These are phyloP conservation scores for Bruguiera hainesii DNA, from an alignment of 441 rosid genomes.

Conservation along the genomic window DNA sequence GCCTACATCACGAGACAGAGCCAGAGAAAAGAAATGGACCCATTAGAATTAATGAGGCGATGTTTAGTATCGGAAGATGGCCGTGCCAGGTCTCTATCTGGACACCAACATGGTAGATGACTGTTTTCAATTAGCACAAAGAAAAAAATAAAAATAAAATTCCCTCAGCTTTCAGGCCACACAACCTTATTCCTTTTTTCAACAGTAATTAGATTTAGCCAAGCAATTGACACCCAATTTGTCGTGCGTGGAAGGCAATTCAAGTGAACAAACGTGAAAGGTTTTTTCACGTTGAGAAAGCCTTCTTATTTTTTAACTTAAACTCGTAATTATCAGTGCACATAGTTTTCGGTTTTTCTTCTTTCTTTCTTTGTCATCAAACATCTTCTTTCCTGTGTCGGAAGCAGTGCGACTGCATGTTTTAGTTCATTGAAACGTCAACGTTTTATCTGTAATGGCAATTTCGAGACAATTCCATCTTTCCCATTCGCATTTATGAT, in stretches of 20 bases:
- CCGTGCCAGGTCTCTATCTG: conserved; percentile 35
- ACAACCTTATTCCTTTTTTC: background rate
- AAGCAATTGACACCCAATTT: too few relatives aligned
- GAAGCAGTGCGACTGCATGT: background rate
- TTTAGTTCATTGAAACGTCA: background rate
- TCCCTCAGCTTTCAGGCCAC: background rate
- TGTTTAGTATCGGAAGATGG: conserved; percentile 16
- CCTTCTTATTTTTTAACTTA: too few relatives aligned
- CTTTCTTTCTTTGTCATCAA: too few relatives aligned
- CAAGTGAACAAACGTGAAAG: too few relatives aligned
- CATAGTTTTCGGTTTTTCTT: too few relatives aligned
- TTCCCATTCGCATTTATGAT: background rate
- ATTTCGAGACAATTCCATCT: conserved; percentile 1
- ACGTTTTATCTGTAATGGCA: background rate
- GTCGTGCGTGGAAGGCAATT: background rate
- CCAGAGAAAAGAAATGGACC: conserved; percentile 10
- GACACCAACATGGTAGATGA: conserved; percentile 25
- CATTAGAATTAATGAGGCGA: conserved; percentile 18
- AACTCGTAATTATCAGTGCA: too few relatives aligned
- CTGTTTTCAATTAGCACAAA: conserved; percentile 26
- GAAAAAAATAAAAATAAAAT: background rate
- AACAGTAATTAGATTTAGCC: background rate
- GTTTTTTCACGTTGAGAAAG: too few relatives aligned
- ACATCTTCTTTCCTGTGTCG: background rate
- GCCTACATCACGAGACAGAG: background rate